A percentile compares a stretch with the other conserved stretches of the same genome.
Evolutionary conservation across 1,284 basidiomycete genomes (phyloP).

Genomic region (Marasmius fiardii): DNA sequence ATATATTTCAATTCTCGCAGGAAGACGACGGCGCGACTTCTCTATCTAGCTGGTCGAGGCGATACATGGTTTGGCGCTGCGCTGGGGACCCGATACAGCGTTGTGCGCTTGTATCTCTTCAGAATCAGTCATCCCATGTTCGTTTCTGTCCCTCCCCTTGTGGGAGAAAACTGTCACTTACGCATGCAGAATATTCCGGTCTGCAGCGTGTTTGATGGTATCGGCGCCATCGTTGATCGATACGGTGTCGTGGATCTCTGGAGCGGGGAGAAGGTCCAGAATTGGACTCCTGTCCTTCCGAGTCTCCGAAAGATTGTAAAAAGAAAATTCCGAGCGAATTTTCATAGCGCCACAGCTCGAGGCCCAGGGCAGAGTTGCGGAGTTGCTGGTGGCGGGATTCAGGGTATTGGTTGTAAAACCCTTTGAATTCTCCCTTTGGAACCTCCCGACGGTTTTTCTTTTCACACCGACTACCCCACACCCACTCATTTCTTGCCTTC

Average conservation of each 20-base stretch:
- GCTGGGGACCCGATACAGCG: constrained; percentile 1
- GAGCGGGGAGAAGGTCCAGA: not conserved
- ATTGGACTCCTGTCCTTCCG: not conserved
- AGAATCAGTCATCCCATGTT: not conserved
- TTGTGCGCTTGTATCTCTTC: not conserved
- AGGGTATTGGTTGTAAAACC: not conserved
- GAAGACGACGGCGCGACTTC: not conserved
- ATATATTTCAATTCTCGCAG: constrained; percentile 7
- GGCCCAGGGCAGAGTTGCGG: constrained; percentile 1
- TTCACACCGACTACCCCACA: not conserved
- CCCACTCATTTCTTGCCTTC: not conserved
- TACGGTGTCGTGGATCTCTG: constrained; percentile 5
- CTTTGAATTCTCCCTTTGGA: not conserved
- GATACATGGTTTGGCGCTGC: not conserved
- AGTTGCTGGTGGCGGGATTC: not conserved
- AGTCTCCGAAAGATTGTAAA: constrained; percentile 2
- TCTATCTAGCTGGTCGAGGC: constrained; percentile 1
- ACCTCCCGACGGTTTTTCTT: not conserved
- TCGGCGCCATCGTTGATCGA: constrained; percentile 16
- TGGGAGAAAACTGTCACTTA: constrained; percentile 39
- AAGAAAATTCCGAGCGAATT: constrained; percentile 14
- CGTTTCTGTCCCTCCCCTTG: constrained; percentile 16
- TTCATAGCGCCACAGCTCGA: constrained; percentile 3
- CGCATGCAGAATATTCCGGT: constrained; percentile 33
- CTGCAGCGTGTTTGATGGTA: constrained; percentile 25